Percentiles rank a stretch among this genome's conserved stretches.
phyloP scores from a whole-genome alignment of 1,284 basidiomycete genomes.

The Coniferiporia sulphurascens region DNA sequence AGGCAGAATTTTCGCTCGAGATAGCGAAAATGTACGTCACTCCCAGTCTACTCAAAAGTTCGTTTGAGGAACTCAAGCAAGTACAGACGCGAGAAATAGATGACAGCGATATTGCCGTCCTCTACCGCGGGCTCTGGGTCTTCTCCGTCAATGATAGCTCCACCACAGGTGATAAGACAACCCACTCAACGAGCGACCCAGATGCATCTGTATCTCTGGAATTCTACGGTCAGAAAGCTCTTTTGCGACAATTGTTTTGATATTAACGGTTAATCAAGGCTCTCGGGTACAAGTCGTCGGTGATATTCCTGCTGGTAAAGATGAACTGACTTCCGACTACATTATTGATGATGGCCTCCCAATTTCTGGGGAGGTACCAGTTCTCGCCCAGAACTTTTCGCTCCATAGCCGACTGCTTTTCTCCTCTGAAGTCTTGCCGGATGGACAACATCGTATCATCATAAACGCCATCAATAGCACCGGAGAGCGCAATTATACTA shows the following conservation, averaged over 20 bases:
- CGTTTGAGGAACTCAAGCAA: background rate
- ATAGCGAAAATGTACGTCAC: background rate
- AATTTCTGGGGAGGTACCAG: background rate
- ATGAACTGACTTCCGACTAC: conserved; percentile 1
- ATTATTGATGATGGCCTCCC: conserved; percentile 4
- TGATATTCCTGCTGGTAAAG: background rate
- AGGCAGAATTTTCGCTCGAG: no score
- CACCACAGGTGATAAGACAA: background rate
- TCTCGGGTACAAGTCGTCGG: conserved; percentile 4
- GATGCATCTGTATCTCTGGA: background rate
- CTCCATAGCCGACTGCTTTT: no score
- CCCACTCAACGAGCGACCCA: background rate
- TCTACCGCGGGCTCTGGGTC: background rate
- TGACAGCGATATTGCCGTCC: background rate
- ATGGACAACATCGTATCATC: background rate
- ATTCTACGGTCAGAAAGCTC: background rate
- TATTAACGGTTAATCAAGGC: background rate
- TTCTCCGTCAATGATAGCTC: background rate
- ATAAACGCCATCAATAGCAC: conserved; percentile 8
- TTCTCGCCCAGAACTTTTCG: no score
- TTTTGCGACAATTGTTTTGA: background rate
- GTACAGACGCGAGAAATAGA: background rate
- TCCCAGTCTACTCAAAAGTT: background rate
- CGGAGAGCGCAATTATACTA: conserved; percentile 10
- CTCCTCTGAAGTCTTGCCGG: no score